Evolutionary conservation across 192 early-diverging fungal genomes (phyloP).

Genomic region (Gaertneriomyces semiglobifer): DNA sequence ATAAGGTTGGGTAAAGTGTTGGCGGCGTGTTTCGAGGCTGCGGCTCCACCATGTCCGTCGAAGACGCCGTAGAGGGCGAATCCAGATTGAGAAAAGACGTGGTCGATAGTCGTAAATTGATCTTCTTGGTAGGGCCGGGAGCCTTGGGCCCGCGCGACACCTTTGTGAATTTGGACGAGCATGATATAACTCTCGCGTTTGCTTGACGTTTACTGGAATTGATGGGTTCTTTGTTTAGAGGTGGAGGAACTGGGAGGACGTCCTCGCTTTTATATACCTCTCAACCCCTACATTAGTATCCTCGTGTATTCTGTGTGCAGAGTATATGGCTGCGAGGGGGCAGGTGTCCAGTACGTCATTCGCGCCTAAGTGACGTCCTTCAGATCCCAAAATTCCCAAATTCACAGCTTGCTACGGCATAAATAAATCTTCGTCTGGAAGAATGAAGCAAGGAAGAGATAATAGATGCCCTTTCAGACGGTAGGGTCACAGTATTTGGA

Average conservation of each 20-base stretch:
- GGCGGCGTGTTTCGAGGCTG: conserved; percentile 25
- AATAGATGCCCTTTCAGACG: too few relatives aligned
- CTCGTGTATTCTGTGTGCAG: not conserved
- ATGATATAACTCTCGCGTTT: not conserved
- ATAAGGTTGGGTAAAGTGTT: conserved; percentile 21
- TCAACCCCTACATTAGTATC: not conserved
- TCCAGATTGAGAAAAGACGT: conserved; percentile 11
- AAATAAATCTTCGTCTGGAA: too few relatives aligned
- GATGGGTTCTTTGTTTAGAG: not conserved
- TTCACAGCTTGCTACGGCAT: too few relatives aligned
- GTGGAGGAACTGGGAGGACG: not conserved
- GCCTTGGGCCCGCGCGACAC: conserved; percentile 24
- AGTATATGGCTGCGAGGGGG: not conserved
- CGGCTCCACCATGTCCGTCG: conserved; percentile 31
- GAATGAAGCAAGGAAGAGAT: too few relatives aligned
- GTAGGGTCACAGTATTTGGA: too few relatives aligned
- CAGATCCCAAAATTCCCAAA: too few relatives aligned
- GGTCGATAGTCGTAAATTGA: conserved; percentile 21
- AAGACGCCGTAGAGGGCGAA: conserved; percentile 29
- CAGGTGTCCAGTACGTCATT: too few relatives aligned
- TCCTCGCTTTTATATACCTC: not conserved
- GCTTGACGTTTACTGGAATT: not conserved
- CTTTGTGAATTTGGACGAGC: conserved; percentile 20
- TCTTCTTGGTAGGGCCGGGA: conserved; percentile 31
- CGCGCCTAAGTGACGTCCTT: too few relatives aligned